Conservation (phyloP, 495 filamentous ascomycete genomes). For the Hyaloscypha bicolor region DNA sequence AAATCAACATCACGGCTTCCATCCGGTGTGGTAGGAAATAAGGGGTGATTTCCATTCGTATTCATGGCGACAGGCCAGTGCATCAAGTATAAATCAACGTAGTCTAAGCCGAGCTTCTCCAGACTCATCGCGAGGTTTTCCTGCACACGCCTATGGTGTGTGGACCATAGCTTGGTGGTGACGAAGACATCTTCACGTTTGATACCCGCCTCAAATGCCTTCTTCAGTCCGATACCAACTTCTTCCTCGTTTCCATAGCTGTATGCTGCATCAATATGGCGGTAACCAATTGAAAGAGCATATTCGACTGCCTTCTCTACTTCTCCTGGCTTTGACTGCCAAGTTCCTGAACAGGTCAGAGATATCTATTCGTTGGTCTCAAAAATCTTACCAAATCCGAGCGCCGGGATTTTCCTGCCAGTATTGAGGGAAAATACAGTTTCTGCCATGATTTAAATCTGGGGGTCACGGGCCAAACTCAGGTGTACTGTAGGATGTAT, state of each 20-base stretch:
- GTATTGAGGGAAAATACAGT: conserved; percentile 71
- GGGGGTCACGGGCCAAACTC: neutral
- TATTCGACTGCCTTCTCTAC: conserved; percentile 51
- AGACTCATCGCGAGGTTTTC: conserved; percentile 69
- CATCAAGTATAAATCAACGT: conserved; percentile 78
- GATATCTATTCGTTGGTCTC: neutral
- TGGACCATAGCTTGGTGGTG: conserved; percentile 80
- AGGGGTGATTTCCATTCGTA: conserved; percentile 64
- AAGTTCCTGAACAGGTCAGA: conserved; percentile 51
- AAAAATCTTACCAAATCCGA: conserved; percentile 52
- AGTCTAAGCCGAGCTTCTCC: conserved; percentile 68
- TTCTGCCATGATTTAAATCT: conserved; percentile 13
- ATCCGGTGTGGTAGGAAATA: conserved; percentile 70
- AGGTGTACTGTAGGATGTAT: neutral
- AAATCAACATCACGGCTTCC: conserved; percentile 65
- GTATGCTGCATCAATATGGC: conserved; percentile 59
- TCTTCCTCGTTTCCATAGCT: conserved; percentile 60
- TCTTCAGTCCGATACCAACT: conserved; percentile 50
- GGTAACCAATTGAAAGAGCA: conserved; percentile 63
- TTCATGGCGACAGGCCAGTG: conserved; percentile 87
- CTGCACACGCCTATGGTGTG: conserved; percentile 67
- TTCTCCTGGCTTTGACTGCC: conserved; percentile 69
- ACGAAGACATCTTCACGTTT: conserved; percentile 79
- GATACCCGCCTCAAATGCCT: conserved; percentile 25
- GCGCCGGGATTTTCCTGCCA: conserved; percentile 69